Evolutionary conservation across 352 stramenopile species (phyloP).

Genomic region (Globisporangium viniferum): DNA sequence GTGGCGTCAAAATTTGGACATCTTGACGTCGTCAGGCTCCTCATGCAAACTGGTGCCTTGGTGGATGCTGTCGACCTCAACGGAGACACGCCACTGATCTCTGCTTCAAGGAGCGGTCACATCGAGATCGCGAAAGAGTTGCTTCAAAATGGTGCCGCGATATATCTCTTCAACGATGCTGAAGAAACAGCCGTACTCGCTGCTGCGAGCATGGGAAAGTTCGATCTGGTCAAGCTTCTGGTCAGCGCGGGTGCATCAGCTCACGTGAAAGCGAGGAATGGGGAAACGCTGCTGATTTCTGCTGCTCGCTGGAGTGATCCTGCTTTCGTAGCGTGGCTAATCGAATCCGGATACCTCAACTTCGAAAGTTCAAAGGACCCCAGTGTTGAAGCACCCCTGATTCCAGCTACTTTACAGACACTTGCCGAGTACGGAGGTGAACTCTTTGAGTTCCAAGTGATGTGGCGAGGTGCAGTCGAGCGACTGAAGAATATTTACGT

Average conservation of each 20-base stretch:
- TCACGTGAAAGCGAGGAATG: slow-evolving; percentile 4
- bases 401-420: neutral
- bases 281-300: slow-evolving; percentile 6
- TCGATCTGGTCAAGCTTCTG: neutral
- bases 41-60: neutral
- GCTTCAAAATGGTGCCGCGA: neutral
- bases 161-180: neutral
- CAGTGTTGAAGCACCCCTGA: neutral
- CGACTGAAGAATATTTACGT: neutral
- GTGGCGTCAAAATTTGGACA: slow-evolving; percentile 4
- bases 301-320: slow-evolving; percentile 3
- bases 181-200: slow-evolving; percentile 6
- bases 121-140: neutral
- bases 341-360: neutral
- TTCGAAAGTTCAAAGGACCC: neutral
- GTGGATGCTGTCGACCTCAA: slow-evolving; percentile 1
- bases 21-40: neutral
- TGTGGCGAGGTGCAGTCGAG: slow-evolving; percentile 2
- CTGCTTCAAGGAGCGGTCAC: slow-evolving; percentile 1
- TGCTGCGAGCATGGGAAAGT: slow-evolving; percentile 3
- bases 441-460: slow-evolving; percentile 5
- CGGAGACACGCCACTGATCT: slow-evolving; percentile 2
- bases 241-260: neutral
- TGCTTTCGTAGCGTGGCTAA: neutral
- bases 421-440: neutral